Base-by-base conservation (phyloP, 108 stramenopile genomes). In the Cyclostephanos tholiformis region DNA sequence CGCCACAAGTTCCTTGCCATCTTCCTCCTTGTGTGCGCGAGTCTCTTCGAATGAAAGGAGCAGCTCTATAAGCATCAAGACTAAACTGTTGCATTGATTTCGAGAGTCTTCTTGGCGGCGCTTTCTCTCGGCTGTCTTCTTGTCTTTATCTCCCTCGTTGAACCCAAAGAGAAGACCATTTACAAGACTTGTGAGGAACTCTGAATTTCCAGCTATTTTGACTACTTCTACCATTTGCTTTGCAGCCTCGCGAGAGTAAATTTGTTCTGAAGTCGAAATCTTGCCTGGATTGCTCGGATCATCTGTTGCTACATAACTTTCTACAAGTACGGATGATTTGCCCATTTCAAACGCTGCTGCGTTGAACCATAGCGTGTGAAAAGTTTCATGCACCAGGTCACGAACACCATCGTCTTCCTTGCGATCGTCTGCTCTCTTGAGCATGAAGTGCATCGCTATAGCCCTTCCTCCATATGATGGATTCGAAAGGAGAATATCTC, bases 201-300 rank as follows among this genome's bases (percentile, higher is more conserved):
- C 89, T 7, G 84, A 75, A 67, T 85, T 85, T 71, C 88, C 85
- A 11, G 88, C 83, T 19, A 82, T 74, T 62, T 86, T 87, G 20
- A 95, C 94, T 3, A 97, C 95, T 69, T 96, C 94, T 26, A 98
- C 91, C 93, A 98, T 96, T 84, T 98, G 97, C 27, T 86, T 81
- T 3, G 87, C 87, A 29, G 88, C 74, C 80, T 84, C 76, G 74
- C 78, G 49, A 63, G 60, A 87, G 43, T 68, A 76, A 35, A 62
- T 63, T 62, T 55, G 75, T 74, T 59, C 76, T 41, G 68, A 57
- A 10, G 39, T 76, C 49, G 32, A 17, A 29, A 13, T 38, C 57
- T 79, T 46, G 57, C 60, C 52, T 59, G 60, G 64, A 38, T 35
- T 65, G 39, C 20, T 32, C 64, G 44, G 14, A 17, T 46, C 6